Evolutionary conservation across 306 rosid species (phyloP).

Genomic region (Gastrolobium villosum): DNA sequence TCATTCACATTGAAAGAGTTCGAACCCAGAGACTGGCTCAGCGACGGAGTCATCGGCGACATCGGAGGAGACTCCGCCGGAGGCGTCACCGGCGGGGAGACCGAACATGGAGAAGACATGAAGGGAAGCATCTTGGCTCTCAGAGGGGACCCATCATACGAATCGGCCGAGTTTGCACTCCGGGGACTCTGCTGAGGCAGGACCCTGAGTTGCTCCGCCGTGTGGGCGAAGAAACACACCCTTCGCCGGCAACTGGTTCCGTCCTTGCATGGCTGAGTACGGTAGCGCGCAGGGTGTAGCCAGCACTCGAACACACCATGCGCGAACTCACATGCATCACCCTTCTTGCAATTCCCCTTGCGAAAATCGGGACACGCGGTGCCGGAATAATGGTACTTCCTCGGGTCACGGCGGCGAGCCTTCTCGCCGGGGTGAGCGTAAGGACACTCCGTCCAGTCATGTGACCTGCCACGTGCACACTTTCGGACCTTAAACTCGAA

Average conservation of each 20-base stretch:
- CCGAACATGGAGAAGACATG: conserved; percentile 55
- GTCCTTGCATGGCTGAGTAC: conserved; percentile 96
- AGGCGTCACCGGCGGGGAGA: conserved; percentile 64
- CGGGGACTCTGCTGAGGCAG: conserved; percentile 78
- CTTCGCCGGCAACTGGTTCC: conserved; percentile 80
- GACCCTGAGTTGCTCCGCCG: conserved; percentile 88
- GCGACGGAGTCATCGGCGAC: conserved; percentile 67
- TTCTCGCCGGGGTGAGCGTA: conserved; percentile 97
- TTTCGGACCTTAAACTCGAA: conserved; percentile 89
- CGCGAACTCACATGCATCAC: conserved; percentile 86
- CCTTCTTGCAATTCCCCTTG: conserved; percentile 85
- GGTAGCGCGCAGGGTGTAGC: conserved; percentile 94
- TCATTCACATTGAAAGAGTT: conserved; percentile 56
- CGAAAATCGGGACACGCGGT: conserved; percentile 92
- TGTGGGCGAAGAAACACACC: conserved; percentile 95
- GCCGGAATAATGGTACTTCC: conserved; percentile 87
- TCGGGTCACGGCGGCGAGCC: conserved; percentile 93
- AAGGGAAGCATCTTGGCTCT: conserved; percentile 57
- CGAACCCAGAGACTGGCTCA: conserved; percentile 70
- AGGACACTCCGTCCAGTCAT: conserved; percentile 99
- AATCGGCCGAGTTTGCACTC: conserved; percentile 56
- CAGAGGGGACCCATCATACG: conserved; percentile 78
- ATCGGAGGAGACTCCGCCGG: conserved; percentile 75
- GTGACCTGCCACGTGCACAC: conserved; percentile 92
- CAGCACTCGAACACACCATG: conserved; percentile 98